phyloP scores from a whole-genome alignment of 2,329 filamentous ascomycete species.

The Beauveria pseudobassiana region DNA sequence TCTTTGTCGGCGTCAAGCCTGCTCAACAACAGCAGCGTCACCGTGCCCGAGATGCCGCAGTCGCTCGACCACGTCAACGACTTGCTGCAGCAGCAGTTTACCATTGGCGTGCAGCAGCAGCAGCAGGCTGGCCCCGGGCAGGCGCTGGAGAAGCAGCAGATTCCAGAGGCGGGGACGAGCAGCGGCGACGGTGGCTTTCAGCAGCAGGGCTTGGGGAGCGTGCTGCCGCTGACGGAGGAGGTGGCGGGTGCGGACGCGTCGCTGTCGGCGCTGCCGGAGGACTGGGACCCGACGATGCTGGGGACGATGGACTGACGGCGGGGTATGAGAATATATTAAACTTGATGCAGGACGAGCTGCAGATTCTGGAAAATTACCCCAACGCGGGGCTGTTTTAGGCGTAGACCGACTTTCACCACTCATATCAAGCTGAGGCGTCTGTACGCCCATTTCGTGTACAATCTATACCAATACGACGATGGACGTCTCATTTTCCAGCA shows the following conservation, averaged over 20 bases:
- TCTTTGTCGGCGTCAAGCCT: conserved; percentile 51
- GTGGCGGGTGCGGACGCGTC: not conserved
- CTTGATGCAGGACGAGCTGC: conserved; percentile 8
- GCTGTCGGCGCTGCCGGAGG: not conserved
- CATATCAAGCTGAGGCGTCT: not conserved
- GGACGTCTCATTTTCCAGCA: too few species aligned
- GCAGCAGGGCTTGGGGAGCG: not conserved
- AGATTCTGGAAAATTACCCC: conserved; percentile 6
- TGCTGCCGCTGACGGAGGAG: not conserved
- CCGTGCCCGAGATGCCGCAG: conserved; percentile 32
- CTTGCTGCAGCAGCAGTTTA: conserved; percentile 24
- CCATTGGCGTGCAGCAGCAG: not conserved
- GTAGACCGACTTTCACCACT: not conserved
- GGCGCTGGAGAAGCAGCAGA: not conserved
- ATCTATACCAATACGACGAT: not conserved
- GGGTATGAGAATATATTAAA: conserved; percentile 9
- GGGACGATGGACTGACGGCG: conserved; percentile 7
- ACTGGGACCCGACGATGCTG: not conserved
- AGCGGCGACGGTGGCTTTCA: not conserved
- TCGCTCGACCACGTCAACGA: conserved; percentile 37
- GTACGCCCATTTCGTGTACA: not conserved
- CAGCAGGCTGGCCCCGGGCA: not conserved
- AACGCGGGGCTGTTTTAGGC: not conserved
- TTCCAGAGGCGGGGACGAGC: not conserved
- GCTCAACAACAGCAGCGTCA: conserved; percentile 3